Percentiles rank a stretch among this genome's conserved stretches.
Evolutionary conservation across 768 basidiomycete genomes (phyloP).

Genomic region (Kwoniella heveanensis): DNA sequence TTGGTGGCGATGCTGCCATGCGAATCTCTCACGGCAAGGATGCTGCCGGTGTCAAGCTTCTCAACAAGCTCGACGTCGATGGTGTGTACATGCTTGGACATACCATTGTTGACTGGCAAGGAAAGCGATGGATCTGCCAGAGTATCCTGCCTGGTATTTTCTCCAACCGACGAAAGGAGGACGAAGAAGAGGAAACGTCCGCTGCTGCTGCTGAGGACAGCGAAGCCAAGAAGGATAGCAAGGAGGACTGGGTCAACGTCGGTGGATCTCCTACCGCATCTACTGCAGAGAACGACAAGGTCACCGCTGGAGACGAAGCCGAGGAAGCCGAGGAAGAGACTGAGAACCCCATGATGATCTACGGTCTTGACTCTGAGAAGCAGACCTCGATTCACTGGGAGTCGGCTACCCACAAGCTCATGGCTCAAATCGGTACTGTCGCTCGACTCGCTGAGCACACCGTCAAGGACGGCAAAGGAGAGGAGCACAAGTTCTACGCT

Average conservation of each 20-base stretch:
- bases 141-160: constrained; percentile 59
- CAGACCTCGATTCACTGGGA: constrained; percentile 56
- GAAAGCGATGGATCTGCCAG: constrained; percentile 60
- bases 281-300: constrained; percentile 21
- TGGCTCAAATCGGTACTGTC: constrained; percentile 56
- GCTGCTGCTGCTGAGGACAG: constrained; percentile 13
- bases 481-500: constrained; percentile 55
- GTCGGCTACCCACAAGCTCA: constrained; percentile 53
- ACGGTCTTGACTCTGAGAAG: constrained; percentile 58
- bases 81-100: constrained; percentile 56
- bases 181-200: constrained; percentile 28
- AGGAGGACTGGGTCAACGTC: constrained; percentile 55
- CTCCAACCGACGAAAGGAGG: constrained; percentile 45
- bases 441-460: constrained; percentile 57
- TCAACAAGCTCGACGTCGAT: constrained; percentile 58
- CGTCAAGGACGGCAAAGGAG: constrained; percentile 53
- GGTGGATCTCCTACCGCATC: constrained; percentile 34
- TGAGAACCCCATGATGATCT: constrained; percentile 58
- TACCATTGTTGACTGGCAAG: constrained; percentile 59
- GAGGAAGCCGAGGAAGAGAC: constrained; percentile 32
- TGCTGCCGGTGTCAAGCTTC: constrained; percentile 56
- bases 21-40: constrained; percentile 59
- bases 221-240: constrained; percentile 43
- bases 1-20: constrained; percentile 59
- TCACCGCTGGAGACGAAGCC: constrained; percentile 7